A percentile compares a stretch with the other conserved stretches of the same genome.
Conservation (phyloP, 1,139 yeast genomes). For the Nakaseomyces sp. region DNA sequence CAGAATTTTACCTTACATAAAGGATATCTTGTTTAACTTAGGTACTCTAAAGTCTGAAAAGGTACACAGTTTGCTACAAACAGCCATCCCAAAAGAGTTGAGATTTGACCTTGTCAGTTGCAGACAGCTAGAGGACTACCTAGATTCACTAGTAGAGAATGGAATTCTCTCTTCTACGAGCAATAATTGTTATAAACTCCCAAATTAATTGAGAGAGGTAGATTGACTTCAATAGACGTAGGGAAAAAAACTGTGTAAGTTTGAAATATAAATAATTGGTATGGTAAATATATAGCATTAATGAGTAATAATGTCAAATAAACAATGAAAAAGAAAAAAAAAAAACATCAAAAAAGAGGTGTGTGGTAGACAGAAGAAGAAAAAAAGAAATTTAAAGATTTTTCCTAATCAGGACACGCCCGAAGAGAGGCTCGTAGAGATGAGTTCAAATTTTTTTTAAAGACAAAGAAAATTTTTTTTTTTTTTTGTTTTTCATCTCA, state of each 20-base stretch:
- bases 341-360: background rate
- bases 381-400: background rate
- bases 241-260: background rate
- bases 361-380: background rate
- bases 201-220: background rate
- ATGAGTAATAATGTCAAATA: background rate
- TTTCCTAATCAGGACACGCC: background rate
- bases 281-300: background rate
- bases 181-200: conserved; percentile 1
- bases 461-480: background rate
- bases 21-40: conserved; percentile 48
- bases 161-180: conserved; percentile 17
- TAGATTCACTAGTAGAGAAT: conserved; percentile 38
- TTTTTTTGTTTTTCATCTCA: background rate
- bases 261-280: no score
- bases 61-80: conserved; percentile 45
- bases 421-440: background rate
- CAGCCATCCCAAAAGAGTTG: conserved; percentile 47
- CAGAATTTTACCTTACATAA: conserved; percentile 37
- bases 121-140: conserved; percentile 35
- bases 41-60: conserved; percentile 42
- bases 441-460: background rate
- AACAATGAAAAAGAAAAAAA: background rate
- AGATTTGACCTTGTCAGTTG: conserved; percentile 32
- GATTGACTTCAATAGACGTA: background rate